A percentile compares a stretch with the other conserved stretches of the same genome.
phyloP scores from a whole-genome alignment of 345 rosid species.

The Tarenaya hassleriana region DNA sequence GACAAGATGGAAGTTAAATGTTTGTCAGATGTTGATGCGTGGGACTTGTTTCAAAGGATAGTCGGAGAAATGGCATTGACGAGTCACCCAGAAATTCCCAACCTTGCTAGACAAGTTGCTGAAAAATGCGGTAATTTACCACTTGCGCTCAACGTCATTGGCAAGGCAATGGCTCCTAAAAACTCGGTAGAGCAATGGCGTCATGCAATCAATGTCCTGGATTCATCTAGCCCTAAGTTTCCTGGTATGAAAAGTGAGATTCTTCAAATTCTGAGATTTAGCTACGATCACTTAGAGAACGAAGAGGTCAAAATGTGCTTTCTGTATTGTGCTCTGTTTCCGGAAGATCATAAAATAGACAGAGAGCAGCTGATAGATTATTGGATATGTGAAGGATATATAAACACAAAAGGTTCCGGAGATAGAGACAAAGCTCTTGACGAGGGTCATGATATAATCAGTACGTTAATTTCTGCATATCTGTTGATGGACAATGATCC shows the following conservation, averaged over 20 bases:
- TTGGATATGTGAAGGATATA: slow-evolving; percentile 25
- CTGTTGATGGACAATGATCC: slow-evolving; percentile 26
- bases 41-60: slow-evolving; percentile 1
- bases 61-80: not conserved
- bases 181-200: not conserved
- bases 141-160: slow-evolving; percentile 8
- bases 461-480: not conserved
- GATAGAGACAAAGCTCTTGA: not conserved
- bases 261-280: not conserved
- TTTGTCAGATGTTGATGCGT: not conserved
- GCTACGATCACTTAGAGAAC: not conserved
- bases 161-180: not conserved
- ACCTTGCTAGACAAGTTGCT: not conserved
- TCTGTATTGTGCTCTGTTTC: not conserved
- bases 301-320: not conserved
- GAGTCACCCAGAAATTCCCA: not conserved
- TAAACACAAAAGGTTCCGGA: not conserved
- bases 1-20: not conserved
- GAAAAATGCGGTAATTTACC: slow-evolving; percentile 14
- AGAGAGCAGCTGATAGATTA: not conserved
- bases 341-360: not conserved
- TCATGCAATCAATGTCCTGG: not conserved
- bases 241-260: not conserved
- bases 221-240: not conserved
- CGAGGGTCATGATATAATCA: slow-evolving; percentile 22